Evolutionary conservation across 208 protist genomes (phyloP), one percentile per base, ranked within the genome.

Genomic region (Leishmania mexicana): DNA sequence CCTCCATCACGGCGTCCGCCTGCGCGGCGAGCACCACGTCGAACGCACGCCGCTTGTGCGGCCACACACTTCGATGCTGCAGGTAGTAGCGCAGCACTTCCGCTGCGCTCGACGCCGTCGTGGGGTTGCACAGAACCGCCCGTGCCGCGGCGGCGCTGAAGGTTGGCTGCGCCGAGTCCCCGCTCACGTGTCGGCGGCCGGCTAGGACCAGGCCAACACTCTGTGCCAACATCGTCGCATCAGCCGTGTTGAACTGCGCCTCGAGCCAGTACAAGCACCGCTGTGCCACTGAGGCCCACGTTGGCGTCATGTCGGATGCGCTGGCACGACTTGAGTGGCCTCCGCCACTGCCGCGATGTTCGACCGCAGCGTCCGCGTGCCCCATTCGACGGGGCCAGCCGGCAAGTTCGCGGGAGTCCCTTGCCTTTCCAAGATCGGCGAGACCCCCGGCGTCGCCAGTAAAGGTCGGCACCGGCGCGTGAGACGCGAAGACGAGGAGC

Each of bases 231-330:
- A 45, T 54, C 53, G 49, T 42, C 53, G 45, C 72, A 6, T 81
- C 77, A 19, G 70, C 70, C 15, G 83, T 86, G 67, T 86, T 86
- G 13, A 86, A 40, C 57, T 82, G 71, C 53, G 49, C 58, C 60
- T 86, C 83, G 7, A 86, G 54, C 83, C 83, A 86, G 74, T 86
- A 86, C 0, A 82, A 54, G 68, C 74, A 86, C 21, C 58, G 67
- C 64, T 76, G 78, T 31, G 78, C 83, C 15, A 73, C 75, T 0
- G 60, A 62, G 28, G 60, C 31, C 76, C 76, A 80, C 64, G 76
- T 45, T 11, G n/a, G 49, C 31, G 72, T 58, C 72, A 40, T 24
- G 13, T 35, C 72, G 11, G 47, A n/a, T 40, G n/a, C 72, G 31
- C n/a, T 38, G 3, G 13, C 72, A 58, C 13, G 47, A 75, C 47